Percentiles rank a stretch among this genome's conserved stretches.
Conservation (phyloP, 2,329 filamentous ascomycete genomes). For the Diaporthe sp. region DNA sequence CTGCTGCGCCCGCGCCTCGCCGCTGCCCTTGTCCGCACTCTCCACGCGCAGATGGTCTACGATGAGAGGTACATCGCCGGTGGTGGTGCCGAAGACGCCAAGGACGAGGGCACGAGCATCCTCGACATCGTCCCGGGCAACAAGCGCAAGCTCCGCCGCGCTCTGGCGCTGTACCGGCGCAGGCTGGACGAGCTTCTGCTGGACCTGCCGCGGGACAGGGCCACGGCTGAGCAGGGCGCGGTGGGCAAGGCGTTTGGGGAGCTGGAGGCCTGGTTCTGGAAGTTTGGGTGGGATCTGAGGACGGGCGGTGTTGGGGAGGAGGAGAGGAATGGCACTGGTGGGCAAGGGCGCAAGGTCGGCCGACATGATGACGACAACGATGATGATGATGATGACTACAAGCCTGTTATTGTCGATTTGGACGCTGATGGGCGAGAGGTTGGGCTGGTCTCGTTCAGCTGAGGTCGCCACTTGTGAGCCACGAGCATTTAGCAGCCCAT, state of each 20-base stretch:
- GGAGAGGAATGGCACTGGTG: slow-evolving; percentile 60
- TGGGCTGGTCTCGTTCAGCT: slow-evolving; percentile 65
- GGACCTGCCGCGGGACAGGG: slow-evolving; percentile 45
- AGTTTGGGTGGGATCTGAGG: slow-evolving; percentile 68
- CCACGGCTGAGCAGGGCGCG: slow-evolving; percentile 57
- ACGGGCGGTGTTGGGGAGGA: slow-evolving; percentile 66
- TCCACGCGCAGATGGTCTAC: slow-evolving; percentile 70
- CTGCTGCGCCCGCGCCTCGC: slow-evolving; percentile 60
- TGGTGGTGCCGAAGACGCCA: neutral
- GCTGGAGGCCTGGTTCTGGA: slow-evolving; percentile 63
- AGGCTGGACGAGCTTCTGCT: slow-evolving; percentile 64
- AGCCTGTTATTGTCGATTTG: slow-evolving; percentile 66
- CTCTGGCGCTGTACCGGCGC: slow-evolving; percentile 68
- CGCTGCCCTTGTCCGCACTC: slow-evolving; percentile 60
- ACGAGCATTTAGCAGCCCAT: neutral
- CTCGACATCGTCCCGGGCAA: slow-evolving; percentile 52
- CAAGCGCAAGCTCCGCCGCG: slow-evolving; percentile 56
- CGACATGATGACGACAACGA: slow-evolving; percentile 66
- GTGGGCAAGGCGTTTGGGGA: slow-evolving; percentile 64
- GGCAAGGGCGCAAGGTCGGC: neutral
- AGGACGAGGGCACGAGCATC: slow-evolving; percentile 43
- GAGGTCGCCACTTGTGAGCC: slow-evolving; percentile 3
- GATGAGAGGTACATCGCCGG: slow-evolving; percentile 63
- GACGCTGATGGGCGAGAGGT: slow-evolving; percentile 66
- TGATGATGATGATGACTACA: slow-evolving; percentile 64